These are phyloP conservation scores for Whalleya microplaca DNA, from an alignment of 2,329 filamentous ascomycete genomes.

Conservation along the genomic window DNA sequence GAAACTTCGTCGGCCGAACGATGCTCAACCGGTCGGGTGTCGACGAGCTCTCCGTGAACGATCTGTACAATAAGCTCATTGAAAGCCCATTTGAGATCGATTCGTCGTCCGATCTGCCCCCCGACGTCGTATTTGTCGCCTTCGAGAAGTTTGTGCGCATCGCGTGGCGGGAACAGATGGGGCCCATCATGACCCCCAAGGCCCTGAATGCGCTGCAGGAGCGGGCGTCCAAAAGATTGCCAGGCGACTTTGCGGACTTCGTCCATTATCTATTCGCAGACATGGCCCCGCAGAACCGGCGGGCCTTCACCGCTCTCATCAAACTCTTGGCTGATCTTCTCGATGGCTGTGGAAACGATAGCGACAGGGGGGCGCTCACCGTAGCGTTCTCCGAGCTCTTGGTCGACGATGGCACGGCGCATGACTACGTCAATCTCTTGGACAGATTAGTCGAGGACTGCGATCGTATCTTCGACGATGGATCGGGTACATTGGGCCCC, in stretches of 20 bases:
- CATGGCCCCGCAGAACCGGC: constrained; percentile 70
- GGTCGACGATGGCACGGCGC: constrained; percentile 74
- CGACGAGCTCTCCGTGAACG: constrained; percentile 82
- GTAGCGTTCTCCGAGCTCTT: constrained; percentile 87
- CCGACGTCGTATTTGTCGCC: constrained; percentile 85
- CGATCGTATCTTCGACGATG: constrained; percentile 81
- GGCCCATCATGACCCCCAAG: constrained; percentile 75
- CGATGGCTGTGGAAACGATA: constrained; percentile 88
- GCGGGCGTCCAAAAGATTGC: constrained; percentile 66
- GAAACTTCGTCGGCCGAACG: constrained; percentile 79
- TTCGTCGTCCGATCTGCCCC: constrained; percentile 71
- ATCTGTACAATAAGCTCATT: constrained; percentile 85
- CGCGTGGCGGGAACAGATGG: constrained; percentile 88
- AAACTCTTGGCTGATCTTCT: constrained; percentile 85
- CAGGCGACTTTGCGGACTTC: constrained; percentile 74
- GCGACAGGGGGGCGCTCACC: constrained; percentile 85
- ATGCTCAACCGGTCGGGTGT: constrained; percentile 71
- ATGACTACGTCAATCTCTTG: constrained; percentile 84
- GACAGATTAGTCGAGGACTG: constrained; percentile 90
- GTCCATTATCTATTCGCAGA: constrained; percentile 66
- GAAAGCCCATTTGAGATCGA: constrained; percentile 82
- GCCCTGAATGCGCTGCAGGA: constrained; percentile 76
- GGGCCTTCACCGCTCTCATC: constrained; percentile 82
- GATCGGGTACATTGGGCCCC: constrained; percentile 38
- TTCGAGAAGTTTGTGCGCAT: constrained; percentile 92